phyloP scores from a whole-genome alignment of 1,284 basidiomycete species.

The Apiotrichum porosum region DNA sequence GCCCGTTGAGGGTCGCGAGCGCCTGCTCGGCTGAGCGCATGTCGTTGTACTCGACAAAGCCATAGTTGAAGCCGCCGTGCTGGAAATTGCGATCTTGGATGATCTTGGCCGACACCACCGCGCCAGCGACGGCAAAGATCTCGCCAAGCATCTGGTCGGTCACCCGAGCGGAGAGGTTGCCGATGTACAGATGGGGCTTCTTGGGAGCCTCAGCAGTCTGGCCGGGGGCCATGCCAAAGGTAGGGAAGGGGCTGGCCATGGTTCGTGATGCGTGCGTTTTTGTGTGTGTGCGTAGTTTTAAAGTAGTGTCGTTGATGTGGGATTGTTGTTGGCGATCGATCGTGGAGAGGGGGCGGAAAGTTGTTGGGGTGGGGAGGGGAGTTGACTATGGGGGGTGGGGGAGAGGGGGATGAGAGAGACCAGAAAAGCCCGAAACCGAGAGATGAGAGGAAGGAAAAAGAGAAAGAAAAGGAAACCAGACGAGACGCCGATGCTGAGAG shows the following conservation, averaged over 20 bases:
- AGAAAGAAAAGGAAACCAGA: neutral
- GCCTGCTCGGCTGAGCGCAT: constrained; percentile 97
- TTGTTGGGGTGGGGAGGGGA: neutral
- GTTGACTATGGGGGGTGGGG: too few species aligned
- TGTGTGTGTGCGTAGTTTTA: neutral
- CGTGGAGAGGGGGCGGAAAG: neutral
- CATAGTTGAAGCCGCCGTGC: constrained; percentile 96
- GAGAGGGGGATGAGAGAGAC: constrained; percentile 3
- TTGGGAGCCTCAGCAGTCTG: constrained; percentile 36
- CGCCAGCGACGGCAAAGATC: constrained; percentile 91
- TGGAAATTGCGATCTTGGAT: constrained; percentile 97
- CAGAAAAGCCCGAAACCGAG: constrained; percentile 7
- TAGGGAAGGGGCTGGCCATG: constrained; percentile 2
- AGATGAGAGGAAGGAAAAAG: constrained; percentile 9
- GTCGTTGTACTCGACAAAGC: constrained; percentile 95
- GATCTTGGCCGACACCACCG: constrained; percentile 96
- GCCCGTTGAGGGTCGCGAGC: constrained; percentile 90
- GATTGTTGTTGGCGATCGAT: neutral
- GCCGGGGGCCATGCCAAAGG: neutral
- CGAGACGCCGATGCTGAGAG: too few species aligned
- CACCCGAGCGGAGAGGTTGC: constrained; percentile 89
- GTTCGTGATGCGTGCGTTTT: neutral
- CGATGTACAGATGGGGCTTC: constrained; percentile 88
- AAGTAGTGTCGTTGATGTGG: neutral
- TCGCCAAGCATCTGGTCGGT: constrained; percentile 71